phyloP scores from a whole-genome alignment of 306 rosid species.

The Corylus avellana region DNA sequence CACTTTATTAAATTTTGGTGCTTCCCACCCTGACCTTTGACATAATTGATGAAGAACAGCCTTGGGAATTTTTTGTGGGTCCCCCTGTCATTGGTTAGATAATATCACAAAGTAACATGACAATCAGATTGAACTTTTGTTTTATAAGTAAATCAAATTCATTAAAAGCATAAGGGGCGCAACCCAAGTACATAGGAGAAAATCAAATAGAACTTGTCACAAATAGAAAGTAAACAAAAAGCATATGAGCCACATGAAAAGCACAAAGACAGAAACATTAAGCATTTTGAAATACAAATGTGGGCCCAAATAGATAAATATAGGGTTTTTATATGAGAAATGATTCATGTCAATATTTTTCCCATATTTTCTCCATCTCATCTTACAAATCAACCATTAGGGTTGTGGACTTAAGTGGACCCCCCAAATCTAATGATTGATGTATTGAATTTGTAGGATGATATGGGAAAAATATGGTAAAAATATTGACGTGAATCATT shows the following conservation, averaged over 20 bases:
- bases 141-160: too few species aligned
- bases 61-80: conserved; percentile 86
- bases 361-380: too few species aligned
- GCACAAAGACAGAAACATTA: neutral
- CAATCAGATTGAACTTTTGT: conserved; percentile 8
- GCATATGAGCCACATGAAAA: neutral
- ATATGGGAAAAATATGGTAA: too few species aligned
- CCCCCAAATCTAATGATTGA: too few species aligned
- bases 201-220: conserved; percentile 12
- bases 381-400: too few species aligned
- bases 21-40: conserved; percentile 96
- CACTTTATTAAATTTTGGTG: conserved; percentile 82
- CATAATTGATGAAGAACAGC: conserved; percentile 94
- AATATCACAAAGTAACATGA: conserved; percentile 14
- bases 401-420: too few species aligned
- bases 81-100: conserved; percentile 58
- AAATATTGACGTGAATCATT: too few species aligned
- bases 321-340: neutral
- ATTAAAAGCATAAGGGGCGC: too few species aligned
- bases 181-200: too few species aligned
- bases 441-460: too few species aligned
- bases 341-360: too few species aligned
- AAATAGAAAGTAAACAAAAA: conserved; percentile 22
- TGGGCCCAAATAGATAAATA: neutral
- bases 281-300: neutral